Base-by-base conservation (phyloP, 108 stramenopile genomes). In the Pseudonitzschia multistriata region DNA sequence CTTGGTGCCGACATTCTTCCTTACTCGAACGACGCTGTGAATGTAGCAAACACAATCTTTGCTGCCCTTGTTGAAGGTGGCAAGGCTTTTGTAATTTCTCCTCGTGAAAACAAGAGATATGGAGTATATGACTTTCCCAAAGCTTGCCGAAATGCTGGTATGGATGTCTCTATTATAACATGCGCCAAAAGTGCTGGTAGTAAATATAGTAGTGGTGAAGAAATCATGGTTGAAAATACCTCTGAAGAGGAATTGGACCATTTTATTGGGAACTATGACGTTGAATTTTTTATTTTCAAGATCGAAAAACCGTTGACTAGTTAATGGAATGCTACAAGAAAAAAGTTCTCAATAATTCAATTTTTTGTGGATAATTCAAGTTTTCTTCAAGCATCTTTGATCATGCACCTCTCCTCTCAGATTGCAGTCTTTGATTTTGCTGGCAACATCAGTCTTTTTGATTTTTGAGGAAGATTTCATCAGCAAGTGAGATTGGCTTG, bases 1-100 rank as follows among this genome's bases (percentile, higher is more conserved):
- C 36, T 66, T 27, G 65, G 25, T 0, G 65, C 65, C 65, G 65
- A 66, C 30, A 48, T 66, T 31, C 31, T 66, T 48, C 24, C 28
- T 24, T 66, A 66, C 45, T 66, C 65, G 28, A 66, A 49, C 42
- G 65, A 66, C 19, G 47, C 24, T 24, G 30, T n/a, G 4, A 66
- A 48, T 29, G 65, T 66, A 49, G 65, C 65, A 33, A 66, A 66
- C 30, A 66, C 65, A 21, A 45, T 66, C 14, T 29, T 14, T 17
- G 42, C 45, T 29, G 65, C 42, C 28, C 65, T 66, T 28, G 45
- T 24, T 40, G 35, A 45, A 13, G 65, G 65, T 29, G 65, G 65
- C 2, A 45, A 66, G 22, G 65, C 65, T 4, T 30, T 66, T 29
- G 0, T 66, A 11, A 8, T 66, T 3, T 33, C 45, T 37, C 28